Evolutionary conservation across 495 filamentous ascomycete species (phyloP).

Genomic region (Penicillium flavigenum): DNA sequence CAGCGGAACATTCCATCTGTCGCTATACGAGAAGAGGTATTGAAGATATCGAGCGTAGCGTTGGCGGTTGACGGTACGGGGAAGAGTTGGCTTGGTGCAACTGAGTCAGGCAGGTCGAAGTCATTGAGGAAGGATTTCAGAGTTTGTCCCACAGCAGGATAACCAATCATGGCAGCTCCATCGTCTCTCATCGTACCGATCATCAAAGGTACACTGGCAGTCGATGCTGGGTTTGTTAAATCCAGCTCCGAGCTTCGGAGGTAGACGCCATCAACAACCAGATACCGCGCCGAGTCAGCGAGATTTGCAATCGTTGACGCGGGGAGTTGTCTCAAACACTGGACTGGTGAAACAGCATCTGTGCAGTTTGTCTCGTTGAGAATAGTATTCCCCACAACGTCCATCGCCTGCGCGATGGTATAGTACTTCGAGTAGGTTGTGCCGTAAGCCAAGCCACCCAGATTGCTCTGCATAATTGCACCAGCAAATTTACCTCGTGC

Average conservation of each 20-base stretch:
- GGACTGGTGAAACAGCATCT: constrained; percentile 24
- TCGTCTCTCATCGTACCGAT: constrained; percentile 27
- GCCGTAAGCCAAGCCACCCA: constrained; percentile 48
- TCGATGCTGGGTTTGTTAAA: constrained; percentile 11
- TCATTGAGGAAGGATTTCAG: constrained; percentile 17
- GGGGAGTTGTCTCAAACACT: constrained; percentile 45
- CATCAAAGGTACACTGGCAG: constrained; percentile 22
- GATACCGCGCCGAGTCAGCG: constrained; percentile 17
- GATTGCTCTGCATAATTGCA: constrained; percentile 46
- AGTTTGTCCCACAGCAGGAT: constrained; percentile 15
- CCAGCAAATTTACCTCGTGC: constrained; percentile 43
- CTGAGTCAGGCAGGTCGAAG: constrained; percentile 10
- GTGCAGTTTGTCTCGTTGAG: constrained; percentile 39
- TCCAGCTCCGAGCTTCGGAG: constrained; percentile 16
- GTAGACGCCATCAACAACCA: constrained; percentile 26
- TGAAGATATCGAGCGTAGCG: constrained; percentile 30
- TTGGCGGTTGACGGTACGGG: constrained; percentile 22
- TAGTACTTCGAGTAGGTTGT: constrained; percentile 51
- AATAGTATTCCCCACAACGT: constrained; percentile 22
- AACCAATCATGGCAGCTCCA: constrained; percentile 27
- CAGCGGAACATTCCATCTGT: constrained; percentile 33
- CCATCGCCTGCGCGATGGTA: constrained; percentile 38
- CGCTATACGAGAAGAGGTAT: constrained; percentile 23
- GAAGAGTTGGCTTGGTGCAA: constrained; percentile 17
- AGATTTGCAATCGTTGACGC: constrained; percentile 31